Evolutionary conservation across 805 yeast species (phyloP).

Genomic region (Sungouiozyma intestinalis): DNA sequence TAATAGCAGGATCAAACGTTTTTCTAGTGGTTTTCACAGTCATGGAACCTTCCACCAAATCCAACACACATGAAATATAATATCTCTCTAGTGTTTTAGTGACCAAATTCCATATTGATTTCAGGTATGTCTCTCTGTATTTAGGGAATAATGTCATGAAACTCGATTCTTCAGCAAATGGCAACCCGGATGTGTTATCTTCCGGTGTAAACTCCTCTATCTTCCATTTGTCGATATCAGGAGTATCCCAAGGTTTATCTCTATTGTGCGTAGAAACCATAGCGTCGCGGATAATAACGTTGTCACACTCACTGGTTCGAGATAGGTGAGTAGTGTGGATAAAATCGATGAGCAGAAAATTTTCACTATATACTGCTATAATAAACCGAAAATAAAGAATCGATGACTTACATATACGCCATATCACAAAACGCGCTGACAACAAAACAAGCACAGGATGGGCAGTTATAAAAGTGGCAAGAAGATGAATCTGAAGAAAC

Average conservation of each 20-base stretch:
- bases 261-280: constrained; percentile 92
- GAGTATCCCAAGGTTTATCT: constrained; percentile 98
- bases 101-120: constrained; percentile 89
- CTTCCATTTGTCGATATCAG: constrained; percentile 88
- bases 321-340: neutral
- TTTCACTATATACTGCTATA: neutral
- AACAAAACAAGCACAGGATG: no score
- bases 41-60: constrained; percentile 95
- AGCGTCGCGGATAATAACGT: no score
- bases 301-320: no score
- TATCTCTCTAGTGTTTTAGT: constrained; percentile 65
- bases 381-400: neutral
- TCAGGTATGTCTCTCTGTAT: constrained; percentile 83
- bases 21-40: constrained; percentile 91
- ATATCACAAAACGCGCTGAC: no score
- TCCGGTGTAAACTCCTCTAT: constrained; percentile 81
- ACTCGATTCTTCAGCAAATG: constrained; percentile 92
- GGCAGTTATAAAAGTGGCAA: no score
- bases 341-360: neutral
- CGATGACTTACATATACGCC: neutral
- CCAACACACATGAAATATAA: constrained; percentile 73
- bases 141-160: constrained; percentile 94
- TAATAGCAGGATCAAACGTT: constrained; percentile 89
- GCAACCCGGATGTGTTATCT: constrained; percentile 75
- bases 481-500: constrained; percentile 6